Base-by-base conservation (phyloP, 345 rosid genomes). In the Hypericum perforatum region DNA sequence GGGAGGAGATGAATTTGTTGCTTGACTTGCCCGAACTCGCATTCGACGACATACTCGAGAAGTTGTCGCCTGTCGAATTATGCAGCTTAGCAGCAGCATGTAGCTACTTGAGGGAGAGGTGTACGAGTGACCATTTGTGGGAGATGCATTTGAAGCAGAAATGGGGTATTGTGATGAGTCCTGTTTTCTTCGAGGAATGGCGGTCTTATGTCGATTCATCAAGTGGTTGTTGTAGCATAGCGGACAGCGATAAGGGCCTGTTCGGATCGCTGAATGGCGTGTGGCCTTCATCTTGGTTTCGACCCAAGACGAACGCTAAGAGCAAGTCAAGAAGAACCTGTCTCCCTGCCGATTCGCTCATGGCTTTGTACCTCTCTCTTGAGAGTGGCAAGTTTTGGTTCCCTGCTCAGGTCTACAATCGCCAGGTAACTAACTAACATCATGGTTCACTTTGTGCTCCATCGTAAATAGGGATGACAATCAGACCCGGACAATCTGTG, bases 341-440 rank as follows among this genome's bases (percentile, higher is more conserved):
- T 58, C 63, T 76, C 43, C 82, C 77, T 16, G 68, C 59, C 64
- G 79, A 86, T 75, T 79, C 96, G 36, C 59, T 71, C 73, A 84
- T 87, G 96, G 77, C 78, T 58, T 76, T 81, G 77, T 91, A 79
- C 70, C 84, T 82, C 36, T 81, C 95, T 57, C 92, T 91, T 53
- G 95, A 87, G 70, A 77, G 78, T 11, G 96, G 92, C 62, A 67
- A 74, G 43, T 82, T 87, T 62, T 78, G 86, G 79, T 87, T 91
- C 72, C 96, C 96, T 16, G 96, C 96, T 58, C 98, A 91, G 70
- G 92, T 87, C 56, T 91, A 79, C 67, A 87, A 91, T 55, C 89
- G 98, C 6, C 92, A 87, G 98, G 98, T 91, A 80, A 32, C 10
- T 6, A 43, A 14, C 45, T 0, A 43, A 11, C 5, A 60, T 41